These are phyloP conservation scores for Luvunga scandens DNA, from an alignment of 345 rosid species.

Conservation along the genomic window DNA sequence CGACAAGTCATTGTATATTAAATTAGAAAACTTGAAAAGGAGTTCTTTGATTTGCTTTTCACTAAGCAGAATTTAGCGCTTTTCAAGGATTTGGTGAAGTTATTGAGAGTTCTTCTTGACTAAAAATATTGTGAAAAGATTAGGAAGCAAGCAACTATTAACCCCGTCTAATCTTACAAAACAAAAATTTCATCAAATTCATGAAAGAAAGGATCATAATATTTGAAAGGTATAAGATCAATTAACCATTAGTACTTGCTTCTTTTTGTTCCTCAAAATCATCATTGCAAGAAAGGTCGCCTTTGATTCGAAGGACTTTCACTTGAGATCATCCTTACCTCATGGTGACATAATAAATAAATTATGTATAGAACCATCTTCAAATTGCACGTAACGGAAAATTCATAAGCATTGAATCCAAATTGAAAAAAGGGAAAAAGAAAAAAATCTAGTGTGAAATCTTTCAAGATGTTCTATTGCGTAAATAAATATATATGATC, in stretches of 20 bases:
- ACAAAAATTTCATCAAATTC: background rate
- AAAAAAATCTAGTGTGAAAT: too few relatives aligned
- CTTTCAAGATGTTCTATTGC: background rate
- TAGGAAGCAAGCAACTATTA: background rate
- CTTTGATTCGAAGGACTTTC: background rate
- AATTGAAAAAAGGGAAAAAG: background rate
- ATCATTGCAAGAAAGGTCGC: constrained; percentile 8
- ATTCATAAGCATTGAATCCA: background rate
- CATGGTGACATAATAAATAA: background rate
- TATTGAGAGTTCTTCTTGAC: background rate
- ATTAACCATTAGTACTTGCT: background rate
- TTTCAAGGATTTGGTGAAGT: background rate
- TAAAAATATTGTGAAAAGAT: background rate
- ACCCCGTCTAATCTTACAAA: background rate
- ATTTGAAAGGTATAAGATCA: background rate
- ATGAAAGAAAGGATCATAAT: background rate
- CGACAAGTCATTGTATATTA: background rate
- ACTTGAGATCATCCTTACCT: constrained; percentile 7
- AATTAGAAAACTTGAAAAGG: background rate
- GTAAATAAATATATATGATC: background rate
- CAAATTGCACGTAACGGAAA: background rate
- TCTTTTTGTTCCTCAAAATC: background rate
- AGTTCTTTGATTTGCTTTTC: background rate
- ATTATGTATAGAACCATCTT: background rate
- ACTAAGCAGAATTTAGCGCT: background rate